Percentiles rank a stretch among this genome's conserved stretches.
Evolutionary conservation across 2,329 filamentous ascomycete genomes (phyloP).

Genomic region (Fusarium transvaalense): DNA sequence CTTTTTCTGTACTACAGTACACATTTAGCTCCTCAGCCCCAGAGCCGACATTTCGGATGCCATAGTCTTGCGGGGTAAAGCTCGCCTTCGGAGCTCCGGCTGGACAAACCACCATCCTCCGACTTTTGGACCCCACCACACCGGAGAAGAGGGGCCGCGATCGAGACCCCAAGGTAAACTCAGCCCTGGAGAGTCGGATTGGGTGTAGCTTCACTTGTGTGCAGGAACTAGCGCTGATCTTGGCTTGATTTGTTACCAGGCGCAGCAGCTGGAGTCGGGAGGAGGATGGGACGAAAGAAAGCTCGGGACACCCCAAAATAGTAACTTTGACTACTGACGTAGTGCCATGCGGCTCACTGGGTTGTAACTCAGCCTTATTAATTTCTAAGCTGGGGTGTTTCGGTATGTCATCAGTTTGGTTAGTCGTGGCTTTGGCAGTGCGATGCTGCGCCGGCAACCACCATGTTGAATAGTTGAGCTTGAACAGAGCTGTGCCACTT

Average conservation of each 20-base stretch:
- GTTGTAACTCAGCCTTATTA: conserved; percentile 24
- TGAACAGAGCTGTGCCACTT: background rate
- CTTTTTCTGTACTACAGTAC: background rate
- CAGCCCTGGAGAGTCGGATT: conserved; percentile 10
- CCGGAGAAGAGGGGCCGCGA: conserved; percentile 8
- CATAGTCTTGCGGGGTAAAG: conserved; percentile 20
- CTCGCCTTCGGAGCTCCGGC: background rate
- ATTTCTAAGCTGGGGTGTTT: background rate
- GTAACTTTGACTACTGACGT: conserved; percentile 8
- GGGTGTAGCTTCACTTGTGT: background rate
- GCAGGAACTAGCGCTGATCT: conserved; percentile 23
- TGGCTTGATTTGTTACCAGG: conserved; percentile 3
- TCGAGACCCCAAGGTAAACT: conserved; percentile 13
- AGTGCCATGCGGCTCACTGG: background rate
- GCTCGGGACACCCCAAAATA: conserved; percentile 31
- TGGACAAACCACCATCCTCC: background rate
- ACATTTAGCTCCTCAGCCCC: conserved; percentile 21
- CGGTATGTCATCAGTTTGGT: background rate
- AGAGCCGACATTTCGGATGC: conserved; percentile 9
- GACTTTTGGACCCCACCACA: conserved; percentile 6
- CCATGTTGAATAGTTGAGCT: background rate
- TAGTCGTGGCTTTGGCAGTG: background rate
- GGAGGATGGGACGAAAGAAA: background rate
- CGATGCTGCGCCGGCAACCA: conserved; percentile 14
- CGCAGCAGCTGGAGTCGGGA: conserved; percentile 22